Evolutionary conservation across 176 grass and related monocot species (phyloP), one percentile per base, ranked within the genome.

Genomic region (Hordeum marinum): DNA sequence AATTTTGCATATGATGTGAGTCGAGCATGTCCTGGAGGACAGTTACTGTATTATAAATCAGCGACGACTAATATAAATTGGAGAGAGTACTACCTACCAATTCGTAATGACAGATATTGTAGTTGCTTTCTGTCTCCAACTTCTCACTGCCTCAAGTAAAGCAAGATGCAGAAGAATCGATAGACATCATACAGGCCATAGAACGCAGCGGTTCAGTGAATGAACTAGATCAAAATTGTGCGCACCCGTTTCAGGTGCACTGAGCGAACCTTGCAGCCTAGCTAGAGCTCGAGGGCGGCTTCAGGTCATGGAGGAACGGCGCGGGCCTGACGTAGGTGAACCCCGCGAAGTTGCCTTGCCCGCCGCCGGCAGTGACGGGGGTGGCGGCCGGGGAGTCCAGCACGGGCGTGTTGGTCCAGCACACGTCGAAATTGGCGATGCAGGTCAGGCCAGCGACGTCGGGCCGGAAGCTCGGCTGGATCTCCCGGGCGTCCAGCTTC

Each of bases 401-500:
- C 77, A 95, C 72, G 0, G 93, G 79, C 71, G 87, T 92, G 68
- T 73, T 98, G 4, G 93, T 98, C 96, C 96, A 98, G 59, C 79
- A 82, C 81, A 90, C 84, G 17, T 98, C 96, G 3, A 98, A 98
- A 82, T 98, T 98, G 14, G 87, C 89, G 0, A 98, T 87, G 57
- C 96, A 98, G 50, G 81, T 89, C 50, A 87, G 89, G 14, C 96
- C 90, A 0, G 87, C 82, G 0, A 95, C 90, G 21, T 92, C 92
- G 0, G 96, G 96, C 3, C 91, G 80, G 82, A 98, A 98, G 77
- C 93, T 98, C 18, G 96, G 96, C 78, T 81, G 89, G 79, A 98
- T 95, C 68, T 94, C 80, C 52, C 96, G 82, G 25, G 72, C 80
- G 1, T 98, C 96, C 68, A 98, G 83, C 77, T 94, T 98, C 68